Conservation (phyloP, 164 flowering plant genomes). For the grape (Vitis vinifera) region DNA sequence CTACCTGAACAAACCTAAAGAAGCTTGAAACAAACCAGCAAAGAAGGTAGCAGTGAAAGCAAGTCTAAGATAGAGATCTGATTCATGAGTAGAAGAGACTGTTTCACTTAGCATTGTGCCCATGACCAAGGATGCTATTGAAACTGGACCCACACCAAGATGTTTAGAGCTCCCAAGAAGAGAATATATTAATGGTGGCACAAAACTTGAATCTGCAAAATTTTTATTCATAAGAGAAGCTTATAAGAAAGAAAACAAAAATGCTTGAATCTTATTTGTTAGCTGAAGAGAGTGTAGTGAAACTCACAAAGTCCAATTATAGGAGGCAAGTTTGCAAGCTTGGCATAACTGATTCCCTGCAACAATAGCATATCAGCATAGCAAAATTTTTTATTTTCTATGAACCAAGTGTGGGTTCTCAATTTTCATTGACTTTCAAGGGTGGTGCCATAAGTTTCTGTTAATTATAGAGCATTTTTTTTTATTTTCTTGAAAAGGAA, state of each 20-base stretch:
- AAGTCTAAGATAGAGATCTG: constrained; percentile 45
- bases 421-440: too few relatives aligned
- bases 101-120: constrained; percentile 53
- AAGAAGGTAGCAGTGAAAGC: constrained; percentile 69
- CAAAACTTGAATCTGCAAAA: constrained; percentile 65
- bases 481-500: too few relatives aligned
- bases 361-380: not conserved
- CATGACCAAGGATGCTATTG: constrained; percentile 65
- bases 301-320: constrained; percentile 63
- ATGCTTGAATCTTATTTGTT: too few relatives aligned
- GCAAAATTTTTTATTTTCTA: not conserved
- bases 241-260: too few relatives aligned
- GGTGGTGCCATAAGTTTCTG: too few relatives aligned
- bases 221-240: too few relatives aligned
- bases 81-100: constrained; percentile 38
- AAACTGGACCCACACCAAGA: constrained; percentile 64
- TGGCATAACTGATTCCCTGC: constrained; percentile 72
- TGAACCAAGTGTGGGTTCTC: too few relatives aligned
- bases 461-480: too few relatives aligned
- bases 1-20: constrained; percentile 59
- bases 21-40: constrained; percentile 61
- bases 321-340: constrained; percentile 64
- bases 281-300: too few relatives aligned
- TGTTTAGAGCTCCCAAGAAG: constrained; percentile 64
- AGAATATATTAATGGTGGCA: constrained; percentile 62